A percentile compares a stretch with the other conserved stretches of the same genome.
These are phyloP conservation scores for Exophiala aquamarina DNA, from an alignment of 2,329 filamentous ascomycete species.

Conservation along the genomic window DNA sequence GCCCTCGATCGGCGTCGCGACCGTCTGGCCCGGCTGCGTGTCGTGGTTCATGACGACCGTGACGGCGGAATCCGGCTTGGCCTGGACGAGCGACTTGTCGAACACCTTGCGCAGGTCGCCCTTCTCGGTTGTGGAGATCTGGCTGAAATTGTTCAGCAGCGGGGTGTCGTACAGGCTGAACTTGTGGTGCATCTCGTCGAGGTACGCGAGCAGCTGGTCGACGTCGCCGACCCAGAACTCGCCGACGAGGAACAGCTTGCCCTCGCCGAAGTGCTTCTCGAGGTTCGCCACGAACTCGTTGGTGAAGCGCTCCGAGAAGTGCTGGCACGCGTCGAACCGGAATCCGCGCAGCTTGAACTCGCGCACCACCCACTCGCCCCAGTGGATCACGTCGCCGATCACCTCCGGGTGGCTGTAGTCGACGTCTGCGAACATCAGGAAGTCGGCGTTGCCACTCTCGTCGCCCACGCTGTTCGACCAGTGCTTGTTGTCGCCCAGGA, in stretches of 20 bases:
- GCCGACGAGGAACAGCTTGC: constrained; percentile 64
- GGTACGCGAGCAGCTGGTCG: constrained; percentile 48
- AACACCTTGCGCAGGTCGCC: constrained; percentile 66
- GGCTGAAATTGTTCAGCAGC: constrained; percentile 66
- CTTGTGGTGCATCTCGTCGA: constrained; percentile 58
- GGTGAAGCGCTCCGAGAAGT: constrained; percentile 68
- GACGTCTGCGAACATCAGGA: constrained; percentile 67
- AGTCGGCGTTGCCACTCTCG: constrained; percentile 65
- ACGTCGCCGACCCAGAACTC: constrained; percentile 68
- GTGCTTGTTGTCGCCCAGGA: constrained; percentile 60
- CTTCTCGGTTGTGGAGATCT: constrained; percentile 55
- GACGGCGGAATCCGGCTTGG: constrained; percentile 57
- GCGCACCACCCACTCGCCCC: constrained; percentile 67
- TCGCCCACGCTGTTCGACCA: constrained; percentile 64
- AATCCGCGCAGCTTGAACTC: constrained; percentile 64
- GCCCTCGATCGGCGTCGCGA: constrained; percentile 57
- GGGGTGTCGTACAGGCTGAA: constrained; percentile 67
- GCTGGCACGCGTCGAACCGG: constrained; percentile 71
- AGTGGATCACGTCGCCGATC: constrained; percentile 61
- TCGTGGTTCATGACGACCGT: constrained; percentile 74
- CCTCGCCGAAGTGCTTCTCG: constrained; percentile 47
- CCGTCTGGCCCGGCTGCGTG: constrained; percentile 49
- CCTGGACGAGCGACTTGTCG: constrained; percentile 58
- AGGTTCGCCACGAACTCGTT: constrained; percentile 62
- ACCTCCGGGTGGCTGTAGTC: constrained; percentile 67